phyloP scores from a whole-genome alignment of 2,329 filamentous ascomycete species.

The Talaromyces piceae region DNA sequence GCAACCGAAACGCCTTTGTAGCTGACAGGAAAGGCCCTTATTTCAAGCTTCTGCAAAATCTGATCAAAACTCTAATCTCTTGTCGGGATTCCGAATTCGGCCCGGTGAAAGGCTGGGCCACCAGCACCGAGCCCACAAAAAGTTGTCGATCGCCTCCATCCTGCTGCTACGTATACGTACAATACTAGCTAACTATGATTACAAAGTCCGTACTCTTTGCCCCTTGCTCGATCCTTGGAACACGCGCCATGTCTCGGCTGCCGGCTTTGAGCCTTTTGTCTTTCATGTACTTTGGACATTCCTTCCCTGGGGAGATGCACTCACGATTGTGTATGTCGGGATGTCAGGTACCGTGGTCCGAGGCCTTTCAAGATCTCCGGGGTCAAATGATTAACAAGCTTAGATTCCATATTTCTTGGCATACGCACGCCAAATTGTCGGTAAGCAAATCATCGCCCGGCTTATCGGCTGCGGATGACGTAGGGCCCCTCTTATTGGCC shows the following conservation, averaged over 20 bases:
- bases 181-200: too few species aligned
- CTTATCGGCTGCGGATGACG: neutral
- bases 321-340: too few species aligned
- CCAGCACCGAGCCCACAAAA: neutral
- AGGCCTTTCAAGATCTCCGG: neutral
- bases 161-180: too few species aligned
- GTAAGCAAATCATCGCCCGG: neutral
- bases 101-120: neutral
- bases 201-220: too few species aligned
- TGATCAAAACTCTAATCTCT: neutral
- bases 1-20: neutral
- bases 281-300: too few species aligned
- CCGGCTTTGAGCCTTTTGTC: too few species aligned
- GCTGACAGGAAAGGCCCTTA: neutral
- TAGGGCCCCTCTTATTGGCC: neutral
- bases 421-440: too few species aligned
- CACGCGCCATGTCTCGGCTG: neutral
- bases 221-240: neutral
- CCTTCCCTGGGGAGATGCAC: neutral
- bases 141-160: neutral
- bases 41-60: neutral
- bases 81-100: neutral
- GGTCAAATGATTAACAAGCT: neutral
- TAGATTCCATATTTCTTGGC: neutral
- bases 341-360: neutral